phyloP scores from a whole-genome alignment of 2,329 filamentous ascomycete species.

The Akanthomyces muscarius region DNA sequence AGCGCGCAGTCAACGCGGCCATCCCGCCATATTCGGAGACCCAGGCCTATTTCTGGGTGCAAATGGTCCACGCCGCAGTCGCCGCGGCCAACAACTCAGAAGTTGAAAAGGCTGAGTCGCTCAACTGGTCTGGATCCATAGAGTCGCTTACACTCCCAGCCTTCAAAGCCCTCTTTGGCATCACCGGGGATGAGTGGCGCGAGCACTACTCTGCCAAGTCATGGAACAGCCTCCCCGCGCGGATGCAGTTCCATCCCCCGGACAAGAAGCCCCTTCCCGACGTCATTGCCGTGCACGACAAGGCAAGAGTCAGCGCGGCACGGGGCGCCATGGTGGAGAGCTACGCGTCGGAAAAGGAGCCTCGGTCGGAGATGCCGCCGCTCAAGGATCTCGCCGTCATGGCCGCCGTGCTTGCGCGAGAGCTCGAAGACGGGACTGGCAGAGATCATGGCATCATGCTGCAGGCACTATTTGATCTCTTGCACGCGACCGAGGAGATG shows the following conservation, averaged over 20 bases:
- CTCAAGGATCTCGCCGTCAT: neutral
- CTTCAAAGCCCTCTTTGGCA: slow-evolving; percentile 24
- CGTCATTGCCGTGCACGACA: slow-evolving; percentile 20
- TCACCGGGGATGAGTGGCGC: slow-evolving; percentile 26
- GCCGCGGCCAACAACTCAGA: neutral
- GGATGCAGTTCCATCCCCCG: slow-evolving; percentile 26
- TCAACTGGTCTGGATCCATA: neutral
- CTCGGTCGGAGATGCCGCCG: neutral
- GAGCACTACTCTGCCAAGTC: slow-evolving; percentile 24
- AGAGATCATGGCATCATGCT: neutral
- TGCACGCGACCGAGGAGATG: neutral
- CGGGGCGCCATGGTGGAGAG: neutral
- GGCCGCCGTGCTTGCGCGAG: neutral
- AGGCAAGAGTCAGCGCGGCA: slow-evolving; percentile 11
- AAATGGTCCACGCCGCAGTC: slow-evolving; percentile 24
- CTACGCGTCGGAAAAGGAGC: neutral
- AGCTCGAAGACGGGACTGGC: neutral
- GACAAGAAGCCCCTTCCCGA: slow-evolving; percentile 29
- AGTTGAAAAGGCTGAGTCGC: neutral
- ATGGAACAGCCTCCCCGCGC: slow-evolving; percentile 27
- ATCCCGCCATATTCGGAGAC: slow-evolving; percentile 30
- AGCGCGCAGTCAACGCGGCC: slow-evolving; percentile 18
- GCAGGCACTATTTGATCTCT: neutral
- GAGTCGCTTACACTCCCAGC: slow-evolving; percentile 6
- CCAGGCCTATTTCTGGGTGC: slow-evolving; percentile 32